Conservation (phyloP, 345 rosid species). For the Melaleuca alternifolia region DNA sequence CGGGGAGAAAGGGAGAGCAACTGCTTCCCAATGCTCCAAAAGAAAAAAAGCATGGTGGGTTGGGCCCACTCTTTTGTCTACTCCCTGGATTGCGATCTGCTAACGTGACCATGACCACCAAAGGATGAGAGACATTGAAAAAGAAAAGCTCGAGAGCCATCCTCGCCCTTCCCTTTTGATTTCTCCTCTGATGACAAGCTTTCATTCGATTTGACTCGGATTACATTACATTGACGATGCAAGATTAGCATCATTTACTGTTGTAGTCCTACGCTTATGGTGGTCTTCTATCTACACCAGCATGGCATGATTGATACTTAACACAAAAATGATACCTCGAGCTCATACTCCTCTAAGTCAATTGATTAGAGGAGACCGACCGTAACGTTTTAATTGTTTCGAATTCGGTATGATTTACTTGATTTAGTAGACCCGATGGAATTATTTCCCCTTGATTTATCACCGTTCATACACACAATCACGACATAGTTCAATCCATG, state of each 20-base stretch:
- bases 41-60: no score
- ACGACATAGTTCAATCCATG: not conserved
- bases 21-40: no score
- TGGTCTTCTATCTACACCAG: no score
- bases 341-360: rapidly evolving
- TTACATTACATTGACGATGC: not conserved
- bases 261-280: no score
- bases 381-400: not conserved
- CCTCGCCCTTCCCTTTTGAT: no score
- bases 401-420: not conserved
- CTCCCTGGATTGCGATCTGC: not conserved
- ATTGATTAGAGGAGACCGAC: not conserved
- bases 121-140: no score
- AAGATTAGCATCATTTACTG: not conserved
- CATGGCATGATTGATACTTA: not conserved
- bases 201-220: not conserved
- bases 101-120: no score
- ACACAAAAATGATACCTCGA: not conserved
- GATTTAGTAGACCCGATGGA: not conserved
- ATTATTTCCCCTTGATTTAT: not conserved
- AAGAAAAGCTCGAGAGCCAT: no score
- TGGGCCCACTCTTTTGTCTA: not conserved
- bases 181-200: not conserved
- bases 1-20: no score
- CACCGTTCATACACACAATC: not conserved